These are phyloP conservation scores for Hypoxylon lienhwacheense DNA, from an alignment of 495 filamentous ascomycete species.

Conservation along the genomic window DNA sequence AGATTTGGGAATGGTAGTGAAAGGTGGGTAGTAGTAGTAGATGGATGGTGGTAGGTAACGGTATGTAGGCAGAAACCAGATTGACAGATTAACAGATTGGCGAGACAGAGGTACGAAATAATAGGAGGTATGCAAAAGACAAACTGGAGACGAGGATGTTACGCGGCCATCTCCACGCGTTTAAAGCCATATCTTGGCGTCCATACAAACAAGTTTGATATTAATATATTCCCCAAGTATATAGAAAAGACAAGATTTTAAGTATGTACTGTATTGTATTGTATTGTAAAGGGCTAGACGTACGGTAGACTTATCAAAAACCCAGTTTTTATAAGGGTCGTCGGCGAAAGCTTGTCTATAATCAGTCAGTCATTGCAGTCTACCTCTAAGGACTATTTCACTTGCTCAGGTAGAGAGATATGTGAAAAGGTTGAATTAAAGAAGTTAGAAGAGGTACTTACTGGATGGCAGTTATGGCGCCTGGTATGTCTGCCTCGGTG, in stretches of 20 bases:
- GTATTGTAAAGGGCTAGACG: constrained; percentile 45
- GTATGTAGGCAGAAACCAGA: no score
- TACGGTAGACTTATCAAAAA: constrained; percentile 57
- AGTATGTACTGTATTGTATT: no score
- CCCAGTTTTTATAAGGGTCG: constrained; percentile 68
- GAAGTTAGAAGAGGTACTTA: constrained; percentile 27
- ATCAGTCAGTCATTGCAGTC: no score
- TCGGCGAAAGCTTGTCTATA: constrained; percentile 62
- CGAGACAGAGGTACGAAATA: neutral
- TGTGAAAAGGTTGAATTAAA: no score
- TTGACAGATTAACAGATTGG: no score
- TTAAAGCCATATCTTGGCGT: constrained; percentile 25
- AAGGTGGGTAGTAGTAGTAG: constrained; percentile 1
- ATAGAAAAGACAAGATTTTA: neutral
- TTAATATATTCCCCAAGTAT: neutral
- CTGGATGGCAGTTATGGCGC: constrained; percentile 55
- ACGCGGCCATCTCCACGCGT: constrained; percentile 13
- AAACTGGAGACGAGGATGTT: constrained; percentile 4
- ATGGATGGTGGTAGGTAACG: neutral
- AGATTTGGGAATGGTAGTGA: neutral
- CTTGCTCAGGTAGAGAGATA: constrained; percentile 1
- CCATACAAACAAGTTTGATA: neutral
- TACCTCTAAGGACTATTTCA: no score
- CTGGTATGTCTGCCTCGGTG: constrained; percentile 60
- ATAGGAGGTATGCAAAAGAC: neutral